Evolutionary conservation across 2,329 filamentous ascomycete genomes (phyloP).

Genomic region (Aspergillus sp.): DNA sequence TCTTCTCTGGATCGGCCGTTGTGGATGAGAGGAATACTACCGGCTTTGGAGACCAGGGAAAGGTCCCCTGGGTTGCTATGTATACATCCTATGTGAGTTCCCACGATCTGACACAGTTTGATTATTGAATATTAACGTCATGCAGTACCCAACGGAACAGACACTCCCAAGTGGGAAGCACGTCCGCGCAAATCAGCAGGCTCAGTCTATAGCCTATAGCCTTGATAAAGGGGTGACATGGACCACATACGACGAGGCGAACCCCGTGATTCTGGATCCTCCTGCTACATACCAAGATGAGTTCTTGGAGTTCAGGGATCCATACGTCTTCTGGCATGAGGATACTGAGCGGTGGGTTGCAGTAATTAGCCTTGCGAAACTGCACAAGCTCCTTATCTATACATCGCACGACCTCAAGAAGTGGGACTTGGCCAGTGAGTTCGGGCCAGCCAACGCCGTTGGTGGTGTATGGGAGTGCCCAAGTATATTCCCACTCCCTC

Average conservation of each 20-base stretch:
- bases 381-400: slow-evolving; percentile 25
- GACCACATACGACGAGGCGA: slow-evolving; percentile 50
- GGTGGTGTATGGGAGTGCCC: slow-evolving; percentile 33
- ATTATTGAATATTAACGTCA: too few species aligned
- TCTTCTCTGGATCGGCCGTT: too few species aligned
- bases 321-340: slow-evolving; percentile 52
- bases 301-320: slow-evolving; percentile 54
- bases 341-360: slow-evolving; percentile 21
- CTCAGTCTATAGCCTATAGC: neutral
- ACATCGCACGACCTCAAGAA: slow-evolving; percentile 25
- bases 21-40: slow-evolving; percentile 52
- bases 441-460: slow-evolving; percentile 24
- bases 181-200: neutral
- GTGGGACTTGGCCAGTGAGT: slow-evolving; percentile 24
- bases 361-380: slow-evolving; percentile 13
- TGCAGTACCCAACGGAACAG: neutral
- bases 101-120: too few species aligned
- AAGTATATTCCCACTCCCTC: slow-evolving; percentile 22
- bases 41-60: slow-evolving; percentile 62
- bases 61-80: slow-evolving; percentile 60
- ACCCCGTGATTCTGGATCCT: slow-evolving; percentile 57
- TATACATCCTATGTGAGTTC: slow-evolving; percentile 2
- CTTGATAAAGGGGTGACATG: slow-evolving; percentile 7
- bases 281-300: slow-evolving; percentile 49
- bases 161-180: neutral